These are phyloP conservation scores for Plantago coronopus DNA, from an alignment of 305 asterid species.

Conservation along the genomic window DNA sequence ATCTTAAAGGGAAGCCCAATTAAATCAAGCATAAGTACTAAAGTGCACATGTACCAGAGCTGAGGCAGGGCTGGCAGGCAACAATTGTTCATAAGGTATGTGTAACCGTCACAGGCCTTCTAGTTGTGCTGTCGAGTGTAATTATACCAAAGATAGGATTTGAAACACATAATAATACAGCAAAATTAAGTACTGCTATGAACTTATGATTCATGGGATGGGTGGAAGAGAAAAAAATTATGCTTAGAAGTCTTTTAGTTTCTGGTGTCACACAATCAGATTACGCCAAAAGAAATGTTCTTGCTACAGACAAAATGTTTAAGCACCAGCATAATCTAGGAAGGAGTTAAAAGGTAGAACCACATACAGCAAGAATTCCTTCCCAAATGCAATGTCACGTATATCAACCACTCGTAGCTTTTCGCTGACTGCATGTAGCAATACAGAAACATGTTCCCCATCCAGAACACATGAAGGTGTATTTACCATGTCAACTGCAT, in stretches of 20 bases:
- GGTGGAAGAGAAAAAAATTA: background rate
- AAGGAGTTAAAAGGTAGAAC: conserved; percentile 20
- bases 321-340: conserved; percentile 8
- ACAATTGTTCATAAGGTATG: too few species aligned
- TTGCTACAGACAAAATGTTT: background rate
- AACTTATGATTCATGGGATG: background rate
- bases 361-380: conserved; percentile 75
- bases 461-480: conserved; percentile 57
- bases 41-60: too few species aligned
- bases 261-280: background rate
- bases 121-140: too few species aligned
- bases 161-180: background rate
- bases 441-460: conserved; percentile 51
- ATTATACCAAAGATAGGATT: background rate
- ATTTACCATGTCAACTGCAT: conserved; percentile 79
- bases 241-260: background rate
- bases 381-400: conserved; percentile 70
- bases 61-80: too few species aligned
- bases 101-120: too few species aligned
- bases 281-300: background rate
- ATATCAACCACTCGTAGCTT: conserved; percentile 88
- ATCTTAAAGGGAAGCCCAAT: too few species aligned
- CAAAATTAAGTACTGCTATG: background rate
- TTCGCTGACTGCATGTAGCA: conserved; percentile 60
- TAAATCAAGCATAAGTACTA: too few species aligned